phyloP scores from a whole-genome alignment of 1,284 basidiomycete genomes.

The Ceratobasidium sp. region DNA sequence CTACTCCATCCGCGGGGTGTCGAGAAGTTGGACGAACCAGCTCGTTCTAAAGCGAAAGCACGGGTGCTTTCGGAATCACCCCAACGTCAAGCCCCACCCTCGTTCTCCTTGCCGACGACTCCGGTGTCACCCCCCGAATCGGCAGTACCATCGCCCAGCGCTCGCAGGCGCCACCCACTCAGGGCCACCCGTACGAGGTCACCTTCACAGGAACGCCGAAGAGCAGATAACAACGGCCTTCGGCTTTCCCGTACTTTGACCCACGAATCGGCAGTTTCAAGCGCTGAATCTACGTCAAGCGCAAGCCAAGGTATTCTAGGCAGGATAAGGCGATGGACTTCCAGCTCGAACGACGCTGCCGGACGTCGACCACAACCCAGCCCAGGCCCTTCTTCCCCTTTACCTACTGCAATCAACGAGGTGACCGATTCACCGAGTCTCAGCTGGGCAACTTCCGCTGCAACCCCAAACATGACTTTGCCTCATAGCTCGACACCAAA shows the following conservation, averaged over 20 bases:
- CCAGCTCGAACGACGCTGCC: neutral
- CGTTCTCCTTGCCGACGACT: neutral
- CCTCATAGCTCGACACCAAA: conserved; percentile 21
- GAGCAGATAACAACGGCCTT: neutral
- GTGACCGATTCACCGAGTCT: neutral
- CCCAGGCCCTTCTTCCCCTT: neutral
- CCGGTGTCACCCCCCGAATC: neutral
- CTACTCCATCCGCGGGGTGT: conserved; percentile 74
- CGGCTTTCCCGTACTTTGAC: conserved; percentile 40
- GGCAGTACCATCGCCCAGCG: neutral
- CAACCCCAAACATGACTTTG: conserved; percentile 8
- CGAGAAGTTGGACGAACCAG: conserved; percentile 45
- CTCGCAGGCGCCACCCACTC: neutral
- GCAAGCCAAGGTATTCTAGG: conserved; percentile 8
- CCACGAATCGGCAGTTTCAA: conserved; percentile 28
- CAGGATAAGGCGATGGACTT: conserved; percentile 32
- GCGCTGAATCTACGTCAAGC: neutral
- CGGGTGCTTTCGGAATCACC: conserved; percentile 38
- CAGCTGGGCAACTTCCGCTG: conserved; percentile 19
- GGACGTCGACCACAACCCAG: neutral
- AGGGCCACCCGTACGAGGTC: conserved; percentile 3
- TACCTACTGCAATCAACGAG: neutral
- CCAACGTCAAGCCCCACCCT: neutral
- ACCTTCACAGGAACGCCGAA: conserved; percentile 32
- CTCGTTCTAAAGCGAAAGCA: conserved; percentile 40